Evolutionary conservation across 2,329 filamentous ascomycete species (phyloP).

Genomic region (Diaporthe eres): DNA sequence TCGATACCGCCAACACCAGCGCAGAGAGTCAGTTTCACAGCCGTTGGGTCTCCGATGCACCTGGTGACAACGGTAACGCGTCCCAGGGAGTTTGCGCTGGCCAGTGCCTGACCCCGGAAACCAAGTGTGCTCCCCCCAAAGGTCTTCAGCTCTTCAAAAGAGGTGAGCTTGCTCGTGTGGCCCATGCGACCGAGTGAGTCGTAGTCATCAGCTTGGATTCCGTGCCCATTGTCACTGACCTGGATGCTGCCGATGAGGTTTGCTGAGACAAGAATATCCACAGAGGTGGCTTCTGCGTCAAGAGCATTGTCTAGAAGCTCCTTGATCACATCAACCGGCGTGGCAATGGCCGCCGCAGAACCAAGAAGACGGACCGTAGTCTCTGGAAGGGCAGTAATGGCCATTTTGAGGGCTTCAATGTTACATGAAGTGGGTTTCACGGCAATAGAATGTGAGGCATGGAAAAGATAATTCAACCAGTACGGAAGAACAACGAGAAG

Average conservation of each 20-base stretch:
- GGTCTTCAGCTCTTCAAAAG: slow-evolving; percentile 72
- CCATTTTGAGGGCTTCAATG: slow-evolving; percentile 53
- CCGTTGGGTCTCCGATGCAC: slow-evolving; percentile 72
- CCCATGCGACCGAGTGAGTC: slow-evolving; percentile 73
- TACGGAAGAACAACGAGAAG: not conserved
- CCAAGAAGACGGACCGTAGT: slow-evolving; percentile 69
- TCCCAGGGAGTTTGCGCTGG: slow-evolving; percentile 73
- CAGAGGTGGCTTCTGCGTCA: slow-evolving; percentile 76
- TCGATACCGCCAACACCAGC: slow-evolving; percentile 57
- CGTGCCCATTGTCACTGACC: slow-evolving; percentile 81
- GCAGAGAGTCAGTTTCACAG: slow-evolving; percentile 61
- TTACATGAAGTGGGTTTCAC: not conserved
- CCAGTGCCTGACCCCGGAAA: slow-evolving; percentile 82
- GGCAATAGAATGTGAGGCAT: not conserved
- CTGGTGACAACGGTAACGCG: slow-evolving; percentile 75
- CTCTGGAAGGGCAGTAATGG: slow-evolving; percentile 64
- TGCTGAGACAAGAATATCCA: slow-evolving; percentile 74
- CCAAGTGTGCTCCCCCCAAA: slow-evolving; percentile 75
- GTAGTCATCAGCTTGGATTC: slow-evolving; percentile 75
- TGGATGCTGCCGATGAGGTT: slow-evolving; percentile 79
- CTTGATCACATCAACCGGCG: slow-evolving; percentile 76
- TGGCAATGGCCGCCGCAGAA: slow-evolving; percentile 71
- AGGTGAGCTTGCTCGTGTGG: slow-evolving; percentile 80
- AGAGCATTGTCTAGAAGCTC: slow-evolving; percentile 85
- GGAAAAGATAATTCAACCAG: too few relatives aligned